Evolutionary conservation across 2,329 filamentous ascomycete species (phyloP).

Genomic region (Pseudopithomyces chartarum): DNA sequence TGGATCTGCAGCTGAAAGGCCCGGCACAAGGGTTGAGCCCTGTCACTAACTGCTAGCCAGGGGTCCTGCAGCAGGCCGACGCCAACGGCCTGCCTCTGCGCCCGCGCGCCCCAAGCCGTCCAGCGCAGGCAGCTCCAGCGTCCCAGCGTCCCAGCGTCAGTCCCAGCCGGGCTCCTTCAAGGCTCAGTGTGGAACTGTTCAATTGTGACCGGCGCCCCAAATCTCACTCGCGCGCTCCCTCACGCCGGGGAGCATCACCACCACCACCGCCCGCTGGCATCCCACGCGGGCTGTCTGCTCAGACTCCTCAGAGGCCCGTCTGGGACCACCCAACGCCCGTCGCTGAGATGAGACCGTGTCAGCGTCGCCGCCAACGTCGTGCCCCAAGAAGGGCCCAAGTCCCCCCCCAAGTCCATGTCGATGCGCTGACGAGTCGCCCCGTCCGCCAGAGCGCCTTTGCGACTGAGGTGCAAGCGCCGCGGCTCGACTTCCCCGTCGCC

Average conservation of each 20-base stretch:
- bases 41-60: neutral
- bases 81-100: conserved; percentile 7
- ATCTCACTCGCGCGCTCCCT: too few relatives aligned
- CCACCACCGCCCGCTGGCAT: neutral
- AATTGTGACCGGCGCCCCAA: too few relatives aligned
- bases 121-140: too few relatives aligned
- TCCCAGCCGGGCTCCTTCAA: too few relatives aligned
- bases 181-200: too few relatives aligned
- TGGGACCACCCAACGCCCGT: conserved; percentile 1
- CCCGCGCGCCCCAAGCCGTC: neutral
- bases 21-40: conserved; percentile 16
- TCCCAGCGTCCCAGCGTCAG: too few relatives aligned
- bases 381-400: conserved; percentile 11
- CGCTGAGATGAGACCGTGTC: conserved; percentile 38
- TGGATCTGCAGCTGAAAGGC: conserved; percentile 27
- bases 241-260: too few relatives aligned
- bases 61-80: conserved; percentile 9
- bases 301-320: too few relatives aligned
- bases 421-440: conserved; percentile 19
- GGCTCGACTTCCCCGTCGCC: conserved; percentile 38
- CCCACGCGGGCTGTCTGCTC: conserved; percentile 7
- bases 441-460: conserved; percentile 36
- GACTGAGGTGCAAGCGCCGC: conserved; percentile 32
- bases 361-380: conserved; percentile 20
- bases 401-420: too few relatives aligned